These are phyloP conservation scores for Zymoseptoria pseudotritici DNA, from an alignment of 2,329 filamentous ascomycete species.

Conservation along the genomic window DNA sequence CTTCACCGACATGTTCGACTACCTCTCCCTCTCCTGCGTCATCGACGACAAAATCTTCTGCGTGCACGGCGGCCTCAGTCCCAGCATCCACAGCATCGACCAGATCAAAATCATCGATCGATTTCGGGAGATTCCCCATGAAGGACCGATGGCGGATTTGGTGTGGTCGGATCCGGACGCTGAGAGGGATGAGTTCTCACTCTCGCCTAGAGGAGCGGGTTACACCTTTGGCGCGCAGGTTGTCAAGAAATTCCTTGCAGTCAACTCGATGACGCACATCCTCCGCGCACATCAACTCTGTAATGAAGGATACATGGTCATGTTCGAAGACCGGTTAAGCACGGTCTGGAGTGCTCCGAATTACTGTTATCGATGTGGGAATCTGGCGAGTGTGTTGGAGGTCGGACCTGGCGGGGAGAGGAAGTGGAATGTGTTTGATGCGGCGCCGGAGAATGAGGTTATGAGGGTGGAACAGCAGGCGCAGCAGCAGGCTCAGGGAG, in stretches of 20 bases:
- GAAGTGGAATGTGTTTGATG: slow-evolving; percentile 97
- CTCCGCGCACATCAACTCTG: slow-evolving; percentile 96
- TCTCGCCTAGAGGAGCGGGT: slow-evolving; percentile 86
- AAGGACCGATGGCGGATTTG: slow-evolving; percentile 98
- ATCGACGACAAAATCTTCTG: slow-evolving; percentile 99
- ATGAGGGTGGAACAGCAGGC: slow-evolving; percentile 75
- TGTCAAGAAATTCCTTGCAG: slow-evolving; percentile 94
- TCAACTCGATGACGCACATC: slow-evolving; percentile 97
- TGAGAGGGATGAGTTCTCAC: slow-evolving; percentile 93
- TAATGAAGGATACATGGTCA: slow-evolving; percentile 93
- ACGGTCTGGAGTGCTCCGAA: slow-evolving; percentile 97
- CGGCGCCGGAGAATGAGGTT: slow-evolving; percentile 88
- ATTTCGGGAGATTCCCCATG: slow-evolving; percentile 96
- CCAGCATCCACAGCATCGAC: slow-evolving; percentile 90
- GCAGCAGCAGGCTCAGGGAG: slow-evolving; percentile 53
- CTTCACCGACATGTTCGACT: slow-evolving; percentile 99
- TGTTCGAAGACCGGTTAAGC: slow-evolving; percentile 89
- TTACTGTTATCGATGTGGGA: slow-evolving; percentile 67
- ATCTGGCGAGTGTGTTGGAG: slow-evolving; percentile 93
- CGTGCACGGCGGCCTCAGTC: slow-evolving; percentile 72
- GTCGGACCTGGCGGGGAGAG: slow-evolving; percentile 88
- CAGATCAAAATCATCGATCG: slow-evolving; percentile 99
- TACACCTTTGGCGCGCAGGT: slow-evolving; percentile 98
- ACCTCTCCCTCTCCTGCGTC: slow-evolving; percentile 89
- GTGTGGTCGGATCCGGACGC: slow-evolving; percentile 98